phyloP scores from a whole-genome alignment of 2,329 filamentous ascomycete genomes.

The Furcasterigmium furcatum region DNA sequence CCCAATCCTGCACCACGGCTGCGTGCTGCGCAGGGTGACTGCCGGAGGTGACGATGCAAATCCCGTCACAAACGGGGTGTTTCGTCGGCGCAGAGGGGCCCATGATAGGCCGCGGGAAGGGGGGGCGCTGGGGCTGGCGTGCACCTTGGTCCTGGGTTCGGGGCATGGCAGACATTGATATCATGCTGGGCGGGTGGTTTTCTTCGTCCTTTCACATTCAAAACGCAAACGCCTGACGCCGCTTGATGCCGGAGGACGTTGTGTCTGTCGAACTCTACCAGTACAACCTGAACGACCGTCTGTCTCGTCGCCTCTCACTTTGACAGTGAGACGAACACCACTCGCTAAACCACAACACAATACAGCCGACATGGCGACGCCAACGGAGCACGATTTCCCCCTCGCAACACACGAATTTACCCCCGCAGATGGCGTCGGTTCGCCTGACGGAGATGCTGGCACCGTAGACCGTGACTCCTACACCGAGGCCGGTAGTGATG shows the following conservation, averaged over 20 bases:
- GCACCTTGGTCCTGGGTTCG: too few species aligned
- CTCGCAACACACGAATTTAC: slow-evolving; percentile 37
- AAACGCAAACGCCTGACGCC: too few species aligned
- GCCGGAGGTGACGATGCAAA: slow-evolving; percentile 1
- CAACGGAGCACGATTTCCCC: slow-evolving; percentile 34
- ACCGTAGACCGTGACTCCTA: slow-evolving; percentile 37
- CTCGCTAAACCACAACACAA: not conserved
- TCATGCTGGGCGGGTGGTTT: too few species aligned
- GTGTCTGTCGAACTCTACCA: too few species aligned
- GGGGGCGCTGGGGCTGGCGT: not conserved
- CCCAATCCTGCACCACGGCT: not conserved
- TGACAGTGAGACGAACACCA: too few species aligned
- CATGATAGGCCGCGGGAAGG: not conserved
- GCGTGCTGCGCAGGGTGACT: not conserved
- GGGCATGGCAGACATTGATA: too few species aligned
- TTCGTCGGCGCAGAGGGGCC: not conserved
- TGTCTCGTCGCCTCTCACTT: too few species aligned
- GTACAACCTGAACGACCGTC: too few species aligned
- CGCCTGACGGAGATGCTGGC: slow-evolving; percentile 24
- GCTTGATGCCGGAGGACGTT: too few species aligned
- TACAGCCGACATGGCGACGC: slow-evolving; percentile 30
- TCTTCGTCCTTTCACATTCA: too few species aligned
- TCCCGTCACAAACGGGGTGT: not conserved
- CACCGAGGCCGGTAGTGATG: slow-evolving; percentile 59
- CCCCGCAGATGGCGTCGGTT: slow-evolving; percentile 15